Base-by-base conservation (phyloP, 2,329 filamentous ascomycete genomes). In the Fusarium agapanthi region DNA sequence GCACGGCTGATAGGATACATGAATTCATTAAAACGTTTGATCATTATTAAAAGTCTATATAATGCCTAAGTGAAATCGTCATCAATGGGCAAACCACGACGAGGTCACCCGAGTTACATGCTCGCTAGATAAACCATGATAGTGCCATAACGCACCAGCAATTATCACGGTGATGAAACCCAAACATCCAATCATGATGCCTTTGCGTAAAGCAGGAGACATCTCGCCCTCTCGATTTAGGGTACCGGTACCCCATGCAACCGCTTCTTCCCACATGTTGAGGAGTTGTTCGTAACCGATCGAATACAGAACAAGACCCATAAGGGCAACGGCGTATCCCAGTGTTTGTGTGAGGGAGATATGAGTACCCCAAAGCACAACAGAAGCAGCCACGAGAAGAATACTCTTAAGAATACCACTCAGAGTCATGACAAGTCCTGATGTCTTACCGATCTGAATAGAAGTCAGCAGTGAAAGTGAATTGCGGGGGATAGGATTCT, bases 401-500 rank as follows among this genome's bases (percentile, higher is more conserved):
- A 97, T 95, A 81, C 95, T 93, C 84, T 97, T 97, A 78, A 96
- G 89, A 73, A 97, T 94, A 80, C 94, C 93, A 66, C 91, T 95
- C 30, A 97, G 89, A 38, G 93, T 95, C 84, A 97, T 92, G 77
- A 95, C 93, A 57, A 97, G 89, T 63, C 92, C 93, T 5, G 94
- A 97, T 13, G 94, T 97, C 84, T 93, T 95, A 80, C 94, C 93
- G 78, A 97, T 97, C 93, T 95, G 32, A 51, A 75, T 69, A 78
- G 67, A 40, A 20, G 24, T n/a, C 24, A 44, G 34, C n/a, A 24
- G 24, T 20, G 37, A 44, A 50, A 38, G 14, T 59, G 48, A 61
- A 55, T 30, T 22, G 44, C 9, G 32, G 26, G n/a, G 35, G 35
- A 26, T 22, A 28, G n/a, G 30, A 14, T 6, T 24, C 24, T 35